These are phyloP conservation scores for Luzula sylvatica DNA, from an alignment of 176 grass and related monocot genomes.

Conservation along the genomic window DNA sequence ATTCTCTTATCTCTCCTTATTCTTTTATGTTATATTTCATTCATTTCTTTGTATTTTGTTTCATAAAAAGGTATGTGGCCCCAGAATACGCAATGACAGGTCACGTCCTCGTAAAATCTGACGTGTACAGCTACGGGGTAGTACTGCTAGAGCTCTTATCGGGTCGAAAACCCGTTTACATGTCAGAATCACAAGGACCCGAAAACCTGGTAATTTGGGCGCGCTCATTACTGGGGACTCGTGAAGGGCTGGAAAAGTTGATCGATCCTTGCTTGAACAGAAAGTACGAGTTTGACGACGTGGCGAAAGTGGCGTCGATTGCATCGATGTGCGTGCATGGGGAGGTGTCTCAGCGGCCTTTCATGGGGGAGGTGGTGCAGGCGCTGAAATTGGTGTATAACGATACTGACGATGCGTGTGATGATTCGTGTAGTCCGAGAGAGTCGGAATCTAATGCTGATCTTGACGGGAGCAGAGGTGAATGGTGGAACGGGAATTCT, in stretches of 20 bases:
- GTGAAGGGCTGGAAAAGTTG: constrained; percentile 61
- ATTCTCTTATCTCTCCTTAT: constrained; percentile 18
- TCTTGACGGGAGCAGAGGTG: constrained; percentile 40
- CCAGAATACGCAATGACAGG: constrained; percentile 99
- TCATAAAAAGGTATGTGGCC: constrained; percentile 68
- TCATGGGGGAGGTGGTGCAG: constrained; percentile 99
- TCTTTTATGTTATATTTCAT: background rate
- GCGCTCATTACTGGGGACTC: constrained; percentile 58
- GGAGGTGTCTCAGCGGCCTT: constrained; percentile 71
- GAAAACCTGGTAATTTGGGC: constrained; percentile 93
- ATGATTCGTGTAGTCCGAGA: constrained; percentile 65
- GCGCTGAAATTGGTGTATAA: constrained; percentile 89
- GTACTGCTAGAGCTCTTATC: constrained; percentile 93
- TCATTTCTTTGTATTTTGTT: constrained; percentile 11
- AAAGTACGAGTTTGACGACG: constrained; percentile 76
- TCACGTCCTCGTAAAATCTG: constrained; percentile 87
- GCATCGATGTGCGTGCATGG: constrained; percentile 72
- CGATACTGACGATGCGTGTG: constrained; percentile 52
- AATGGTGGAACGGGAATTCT: constrained; percentile 52
- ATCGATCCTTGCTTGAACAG: constrained; percentile 61
- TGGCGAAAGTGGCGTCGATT: constrained; percentile 94
- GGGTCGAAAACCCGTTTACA: constrained; percentile 81
- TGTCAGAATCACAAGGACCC: constrained; percentile 50
- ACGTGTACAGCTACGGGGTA: constrained; percentile 95
- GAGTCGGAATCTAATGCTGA: constrained; percentile 56